A percentile compares a stretch with the other conserved stretches of the same genome.
phyloP scores from a whole-genome alignment of 306 rosid genomes.

The Quercus wislizeni region DNA sequence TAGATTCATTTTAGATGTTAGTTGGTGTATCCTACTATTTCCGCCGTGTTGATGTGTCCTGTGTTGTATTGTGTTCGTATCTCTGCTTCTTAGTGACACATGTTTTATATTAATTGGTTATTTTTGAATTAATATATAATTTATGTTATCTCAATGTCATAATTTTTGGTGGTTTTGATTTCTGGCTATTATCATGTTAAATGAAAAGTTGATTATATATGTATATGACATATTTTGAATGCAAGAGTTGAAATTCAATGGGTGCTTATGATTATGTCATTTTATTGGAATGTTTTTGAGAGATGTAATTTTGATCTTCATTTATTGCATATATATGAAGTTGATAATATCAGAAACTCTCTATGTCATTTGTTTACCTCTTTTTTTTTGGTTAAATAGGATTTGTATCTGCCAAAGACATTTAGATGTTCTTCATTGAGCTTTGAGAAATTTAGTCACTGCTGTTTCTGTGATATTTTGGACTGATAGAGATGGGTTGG shows the following conservation, averaged over 20 bases:
- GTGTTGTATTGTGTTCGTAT: too few relatives aligned
- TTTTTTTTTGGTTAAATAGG: neutral
- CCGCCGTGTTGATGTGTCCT: neutral
- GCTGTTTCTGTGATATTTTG: slow-evolving; percentile 11
- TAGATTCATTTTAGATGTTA: too few relatives aligned
- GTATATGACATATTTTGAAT: neutral
- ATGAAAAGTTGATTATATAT: too few relatives aligned
- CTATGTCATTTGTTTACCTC: neutral
- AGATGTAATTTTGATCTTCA: neutral
- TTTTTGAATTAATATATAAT: neutral
- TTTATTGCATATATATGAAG: neutral
- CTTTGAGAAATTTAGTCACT: neutral
- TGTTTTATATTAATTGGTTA: neutral
- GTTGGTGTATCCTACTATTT: too few relatives aligned
- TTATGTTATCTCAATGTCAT: neutral
- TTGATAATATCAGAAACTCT: neutral
- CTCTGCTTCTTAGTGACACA: too few relatives aligned
- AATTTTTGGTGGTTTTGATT: neutral
- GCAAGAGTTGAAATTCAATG: neutral
- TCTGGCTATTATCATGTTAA: neutral
- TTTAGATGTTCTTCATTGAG: slow-evolving; percentile 12
- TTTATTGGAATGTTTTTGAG: neutral
- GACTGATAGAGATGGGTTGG: slow-evolving; percentile 66
- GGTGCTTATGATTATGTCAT: neutral
- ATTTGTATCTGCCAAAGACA: neutral